A percentile compares a stretch with the other conserved stretches of the same genome.
Evolutionary conservation across 148 eudicot species (phyloP).

Genomic region (Mesembryanthemum crystallinum): DNA sequence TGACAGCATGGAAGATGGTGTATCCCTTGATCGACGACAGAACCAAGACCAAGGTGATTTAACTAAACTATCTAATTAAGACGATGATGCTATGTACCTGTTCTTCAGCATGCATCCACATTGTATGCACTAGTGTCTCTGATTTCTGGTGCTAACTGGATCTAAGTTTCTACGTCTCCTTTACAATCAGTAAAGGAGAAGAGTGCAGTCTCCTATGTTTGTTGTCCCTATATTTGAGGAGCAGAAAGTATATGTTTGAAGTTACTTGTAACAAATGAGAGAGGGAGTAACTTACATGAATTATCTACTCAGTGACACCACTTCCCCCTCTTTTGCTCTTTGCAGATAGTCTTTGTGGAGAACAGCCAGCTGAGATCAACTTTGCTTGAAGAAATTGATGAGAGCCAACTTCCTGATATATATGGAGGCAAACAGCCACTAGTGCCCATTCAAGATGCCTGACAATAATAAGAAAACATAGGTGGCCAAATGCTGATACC

Average conservation of each 20-base stretch:
- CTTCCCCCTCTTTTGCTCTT: background rate
- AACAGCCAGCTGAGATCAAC: constrained; percentile 52
- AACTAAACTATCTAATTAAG: background rate
- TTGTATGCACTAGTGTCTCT: background rate
- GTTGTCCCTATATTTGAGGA: background rate
- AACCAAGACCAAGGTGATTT: constrained; percentile 67
- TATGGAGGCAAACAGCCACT: constrained; percentile 79
- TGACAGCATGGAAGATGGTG: constrained; percentile 75
- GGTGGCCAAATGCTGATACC: background rate
- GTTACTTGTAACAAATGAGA: background rate
- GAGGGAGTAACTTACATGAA: background rate
- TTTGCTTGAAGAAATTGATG: constrained; percentile 72
- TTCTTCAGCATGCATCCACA: background rate
- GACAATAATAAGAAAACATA: background rate
- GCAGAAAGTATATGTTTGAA: background rate
- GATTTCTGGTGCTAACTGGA: background rate
- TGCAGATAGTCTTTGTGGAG: constrained; percentile 76
- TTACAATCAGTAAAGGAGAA: background rate
- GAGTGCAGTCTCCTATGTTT: background rate
- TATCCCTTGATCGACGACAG: constrained; percentile 76
- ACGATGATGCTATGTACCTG: background rate
- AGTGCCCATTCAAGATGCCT: constrained; percentile 53
- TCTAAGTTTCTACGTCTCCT: background rate
- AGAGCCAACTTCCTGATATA: constrained; percentile 78
- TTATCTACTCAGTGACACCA: background rate